phyloP scores from a whole-genome alignment of 768 basidiomycete species.

The Hydnomerulius pinastri region DNA sequence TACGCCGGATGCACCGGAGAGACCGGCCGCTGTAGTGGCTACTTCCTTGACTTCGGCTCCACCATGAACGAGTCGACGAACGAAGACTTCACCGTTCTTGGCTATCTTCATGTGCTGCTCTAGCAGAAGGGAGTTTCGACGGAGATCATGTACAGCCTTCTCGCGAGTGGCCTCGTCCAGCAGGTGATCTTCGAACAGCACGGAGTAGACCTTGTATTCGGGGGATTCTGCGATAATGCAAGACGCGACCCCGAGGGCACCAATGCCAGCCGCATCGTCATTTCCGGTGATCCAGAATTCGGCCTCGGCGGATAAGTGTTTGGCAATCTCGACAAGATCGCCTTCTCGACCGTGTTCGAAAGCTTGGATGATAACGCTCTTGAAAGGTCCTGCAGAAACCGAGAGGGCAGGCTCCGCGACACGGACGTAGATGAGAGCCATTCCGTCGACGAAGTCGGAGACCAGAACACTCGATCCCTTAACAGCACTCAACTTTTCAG shows the following conservation, averaged over 20 bases:
- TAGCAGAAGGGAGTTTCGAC: conserved; percentile 10
- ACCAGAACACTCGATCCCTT: not conserved
- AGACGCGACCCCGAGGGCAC: conserved; percentile 15
- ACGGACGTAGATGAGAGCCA: not conserved
- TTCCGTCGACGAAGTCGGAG: not conserved
- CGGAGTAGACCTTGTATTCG: conserved; percentile 15
- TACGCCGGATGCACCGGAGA: not conserved
- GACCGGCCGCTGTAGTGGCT: not conserved
- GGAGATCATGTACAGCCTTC: conserved; percentile 12
- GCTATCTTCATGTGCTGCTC: conserved; percentile 19
- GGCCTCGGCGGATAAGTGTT: conserved; percentile 9
- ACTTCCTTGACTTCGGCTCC: conserved; percentile 5
- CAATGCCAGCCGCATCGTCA: conserved; percentile 20
- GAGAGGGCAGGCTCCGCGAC: not conserved
- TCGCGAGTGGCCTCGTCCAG: conserved; percentile 8
- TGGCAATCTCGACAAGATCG: conserved; percentile 15
- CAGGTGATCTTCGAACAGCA: conserved; percentile 17
- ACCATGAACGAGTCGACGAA: conserved; percentile 19
- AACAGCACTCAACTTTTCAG: not conserved
- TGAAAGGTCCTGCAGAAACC: conserved; percentile 7
- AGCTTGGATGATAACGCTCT: conserved; percentile 11
- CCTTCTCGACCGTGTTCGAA: conserved; percentile 18
- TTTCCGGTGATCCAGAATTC: conserved; percentile 18
- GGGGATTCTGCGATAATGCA: conserved; percentile 18
- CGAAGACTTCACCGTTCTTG: conserved; percentile 16